Conservation (phyloP, 805 yeast species). For the Saturnispora diversa region DNA sequence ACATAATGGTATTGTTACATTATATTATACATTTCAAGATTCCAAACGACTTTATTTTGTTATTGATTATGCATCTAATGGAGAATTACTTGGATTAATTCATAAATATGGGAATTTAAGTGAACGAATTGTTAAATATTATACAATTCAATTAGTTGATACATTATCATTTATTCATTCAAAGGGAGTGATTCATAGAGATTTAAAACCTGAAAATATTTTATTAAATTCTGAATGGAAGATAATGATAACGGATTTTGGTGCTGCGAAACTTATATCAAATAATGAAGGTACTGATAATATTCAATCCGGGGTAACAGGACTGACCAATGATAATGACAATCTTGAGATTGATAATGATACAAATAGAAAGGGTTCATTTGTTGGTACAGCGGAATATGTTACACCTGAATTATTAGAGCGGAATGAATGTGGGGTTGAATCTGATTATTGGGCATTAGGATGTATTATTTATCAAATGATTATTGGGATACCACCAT, state of each 20-base stretch:
- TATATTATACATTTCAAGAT: slow-evolving; percentile 93
- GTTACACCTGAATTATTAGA: slow-evolving; percentile 86
- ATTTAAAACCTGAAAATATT: slow-evolving; percentile 90
- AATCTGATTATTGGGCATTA: slow-evolving; percentile 87
- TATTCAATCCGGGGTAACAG: no score
- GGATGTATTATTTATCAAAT: slow-evolving; percentile 86
- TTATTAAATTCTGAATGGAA: slow-evolving; percentile 78
- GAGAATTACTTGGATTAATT: slow-evolving; percentile 79
- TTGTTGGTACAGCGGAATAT: slow-evolving; percentile 96
- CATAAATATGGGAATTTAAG: slow-evolving; percentile 70
- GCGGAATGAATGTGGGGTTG: slow-evolving; percentile 72
- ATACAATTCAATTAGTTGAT: slow-evolving; percentile 81
- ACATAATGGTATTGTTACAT: slow-evolving; percentile 90
- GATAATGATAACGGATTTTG: slow-evolving; percentile 91
- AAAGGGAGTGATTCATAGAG: slow-evolving; percentile 87
- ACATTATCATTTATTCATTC: slow-evolving; percentile 83
- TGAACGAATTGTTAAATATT: slow-evolving; percentile 69
- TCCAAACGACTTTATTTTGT: slow-evolving; percentile 82
- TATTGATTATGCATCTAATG: slow-evolving; percentile 88
- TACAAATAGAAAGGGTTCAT: slow-evolving; percentile 45
- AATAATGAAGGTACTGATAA: slow-evolving; percentile 23
- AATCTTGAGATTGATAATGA: neutral
- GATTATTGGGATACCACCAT: slow-evolving; percentile 79
- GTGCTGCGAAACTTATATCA: slow-evolving; percentile 84
- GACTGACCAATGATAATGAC: neutral